Evolutionary conservation across 1,139 yeast genomes (phyloP), one percentile per base, ranked within the genome.

Genomic region (Sugiyamaella sp.): DNA sequence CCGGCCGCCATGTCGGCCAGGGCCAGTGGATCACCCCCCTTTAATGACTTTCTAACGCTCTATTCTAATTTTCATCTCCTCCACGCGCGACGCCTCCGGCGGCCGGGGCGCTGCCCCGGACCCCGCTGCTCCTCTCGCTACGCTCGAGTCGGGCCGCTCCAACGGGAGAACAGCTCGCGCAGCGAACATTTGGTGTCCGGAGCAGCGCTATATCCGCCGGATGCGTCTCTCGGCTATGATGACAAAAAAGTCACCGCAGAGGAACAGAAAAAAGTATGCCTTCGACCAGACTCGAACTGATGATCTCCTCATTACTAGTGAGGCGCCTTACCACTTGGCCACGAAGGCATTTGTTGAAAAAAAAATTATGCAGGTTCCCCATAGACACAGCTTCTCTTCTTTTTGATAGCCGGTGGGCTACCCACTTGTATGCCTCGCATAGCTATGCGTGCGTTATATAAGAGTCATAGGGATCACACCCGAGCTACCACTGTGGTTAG

Each of bases 1-100:
- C 33, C 20, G 40, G 47, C 3, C 32, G 20, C 9, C 47, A 27
- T n/a, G 33, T 44, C 10, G 47, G 47, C 10, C n/a, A 9, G 3
- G 47, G 38, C 27, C 47, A 44, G 32, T 44, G 47, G 47, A 44
- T 44, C 4, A 22, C 20, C 33, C 19, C 21, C 14, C 14, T 24
- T 14, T 40, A 40, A 22, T 16, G 33, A 40, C 44, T 40, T 40
- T 40, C 9, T 10, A 17, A 33, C 38, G 38, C 14, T 6, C 16
- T n/a, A n/a, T n/a, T 25, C 29, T 10, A 25, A 5, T 25, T 25
- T 25, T 25, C 29, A 25, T 12, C 14, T 29, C 35, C 35, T 8
- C 35, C n/a, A 29, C 14, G 8, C 35, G 14, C 8, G 35, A 12
- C 14, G 14, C 14, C 35, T 29, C 8, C 29, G 29, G 29, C 29